Percentiles rank a stretch among this genome's conserved stretches.
Evolutionary conservation across 2,329 filamentous ascomycete species (phyloP).

Genomic region (Botrytis aclada): DNA sequence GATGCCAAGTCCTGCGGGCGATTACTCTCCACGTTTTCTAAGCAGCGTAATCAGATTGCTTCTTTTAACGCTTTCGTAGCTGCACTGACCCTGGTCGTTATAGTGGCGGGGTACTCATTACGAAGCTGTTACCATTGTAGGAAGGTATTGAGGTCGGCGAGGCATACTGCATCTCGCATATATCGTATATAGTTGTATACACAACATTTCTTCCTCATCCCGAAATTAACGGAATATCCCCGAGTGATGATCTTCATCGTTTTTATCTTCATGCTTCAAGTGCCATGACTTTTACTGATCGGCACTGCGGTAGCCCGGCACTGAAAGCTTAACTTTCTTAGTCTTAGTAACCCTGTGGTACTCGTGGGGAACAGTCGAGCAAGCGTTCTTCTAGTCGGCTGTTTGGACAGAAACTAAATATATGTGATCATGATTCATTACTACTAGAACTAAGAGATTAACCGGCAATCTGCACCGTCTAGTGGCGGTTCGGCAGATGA

Average conservation of each 20-base stretch:
- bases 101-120: neutral
- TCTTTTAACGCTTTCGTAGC: neutral
- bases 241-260: neutral
- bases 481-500: neutral
- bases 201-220: neutral
- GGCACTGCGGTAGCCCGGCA: neutral
- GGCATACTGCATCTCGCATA: neutral
- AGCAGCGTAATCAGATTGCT: neutral
- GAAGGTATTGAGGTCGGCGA: neutral
- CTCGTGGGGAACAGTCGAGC: neutral
- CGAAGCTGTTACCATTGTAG: neutral
- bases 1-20: slow-evolving; percentile 4
- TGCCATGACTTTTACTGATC: neutral
- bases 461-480: neutral
- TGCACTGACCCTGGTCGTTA: neutral
- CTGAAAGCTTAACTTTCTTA: slow-evolving; percentile 11
- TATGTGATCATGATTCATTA: neutral
- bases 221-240: neutral
- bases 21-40: neutral
- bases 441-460: neutral
- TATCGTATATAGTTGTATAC: neutral
- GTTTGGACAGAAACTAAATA: neutral
- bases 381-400: neutral
- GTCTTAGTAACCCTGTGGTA: neutral
- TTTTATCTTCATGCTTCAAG: neutral